A percentile compares a stretch with the other conserved stretches of the same genome.
These are phyloP conservation scores for Curvularia sp. DNA, from an alignment of 2,329 filamentous ascomycete genomes.

Conservation along the genomic window DNA sequence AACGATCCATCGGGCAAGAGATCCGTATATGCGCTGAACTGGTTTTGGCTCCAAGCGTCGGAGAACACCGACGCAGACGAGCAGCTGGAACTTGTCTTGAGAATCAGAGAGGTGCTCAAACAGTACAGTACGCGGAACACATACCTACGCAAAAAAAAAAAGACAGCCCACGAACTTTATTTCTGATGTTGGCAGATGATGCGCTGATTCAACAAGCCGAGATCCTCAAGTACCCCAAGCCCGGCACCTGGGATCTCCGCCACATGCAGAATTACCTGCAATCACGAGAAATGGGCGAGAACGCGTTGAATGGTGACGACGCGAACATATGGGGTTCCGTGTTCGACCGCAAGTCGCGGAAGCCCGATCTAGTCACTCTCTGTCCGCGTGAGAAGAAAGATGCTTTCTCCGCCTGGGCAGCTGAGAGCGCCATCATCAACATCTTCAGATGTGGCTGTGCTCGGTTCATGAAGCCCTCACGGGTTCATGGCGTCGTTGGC, in stretches of 20 bases:
- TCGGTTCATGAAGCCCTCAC: neutral
- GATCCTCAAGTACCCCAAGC: neutral
- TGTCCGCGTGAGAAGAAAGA: slow-evolving; percentile 1
- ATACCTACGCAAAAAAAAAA: too few species aligned
- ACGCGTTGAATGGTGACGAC: neutral
- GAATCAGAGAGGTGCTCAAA: neutral
- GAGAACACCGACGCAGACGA: neutral
- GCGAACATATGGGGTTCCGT: neutral
- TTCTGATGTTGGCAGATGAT: neutral
- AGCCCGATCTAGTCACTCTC: neutral
- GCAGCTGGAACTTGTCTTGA: neutral
- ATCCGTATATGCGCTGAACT: neutral
- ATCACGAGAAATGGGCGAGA: neutral
- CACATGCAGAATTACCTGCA: slow-evolving; percentile 3
- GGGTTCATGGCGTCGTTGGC: neutral
- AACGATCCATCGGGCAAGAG: neutral
- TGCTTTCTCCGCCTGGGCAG: slow-evolving; percentile 3
- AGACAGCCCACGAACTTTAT: neutral
- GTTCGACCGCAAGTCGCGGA: neutral
- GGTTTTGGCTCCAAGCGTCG: neutral
- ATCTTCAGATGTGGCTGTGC: neutral
- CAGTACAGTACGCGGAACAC: slow-evolving; percentile 1
- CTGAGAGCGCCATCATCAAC: neutral
- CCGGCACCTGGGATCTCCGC: neutral
- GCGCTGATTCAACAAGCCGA: neutral